These are phyloP conservation scores for Trichoderma koningii DNA, from an alignment of 2,329 filamentous ascomycete genomes.

Conservation along the genomic window DNA sequence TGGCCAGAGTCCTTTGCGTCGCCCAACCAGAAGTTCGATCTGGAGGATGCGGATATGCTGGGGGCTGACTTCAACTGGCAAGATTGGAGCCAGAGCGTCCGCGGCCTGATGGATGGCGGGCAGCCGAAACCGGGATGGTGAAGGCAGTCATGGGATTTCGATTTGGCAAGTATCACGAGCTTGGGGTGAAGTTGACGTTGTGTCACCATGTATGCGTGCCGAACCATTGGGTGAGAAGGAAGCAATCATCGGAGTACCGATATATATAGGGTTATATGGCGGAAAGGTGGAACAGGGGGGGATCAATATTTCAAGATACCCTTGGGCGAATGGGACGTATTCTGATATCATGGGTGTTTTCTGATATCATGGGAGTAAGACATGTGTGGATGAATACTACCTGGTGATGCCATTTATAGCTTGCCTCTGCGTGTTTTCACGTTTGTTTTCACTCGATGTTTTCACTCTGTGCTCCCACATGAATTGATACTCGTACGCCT, in stretches of 20 bases:
- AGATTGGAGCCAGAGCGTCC: conserved; percentile 49
- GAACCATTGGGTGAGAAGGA: neutral
- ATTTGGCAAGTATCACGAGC: neutral
- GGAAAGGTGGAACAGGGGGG: neutral
- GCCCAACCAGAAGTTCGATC: conserved; percentile 35
- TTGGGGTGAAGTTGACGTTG: neutral
- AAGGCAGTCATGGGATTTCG: neutral
- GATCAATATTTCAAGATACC: conserved; percentile 12
- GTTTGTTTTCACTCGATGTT: neutral
- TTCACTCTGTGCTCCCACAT: too few relatives aligned
- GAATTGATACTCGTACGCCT: too few relatives aligned
- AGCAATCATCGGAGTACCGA: neutral
- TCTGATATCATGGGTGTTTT: conserved; percentile 2
- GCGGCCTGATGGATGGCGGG: conserved; percentile 40
- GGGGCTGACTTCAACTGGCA: conserved; percentile 53
- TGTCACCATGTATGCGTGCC: neutral
- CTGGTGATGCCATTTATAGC: neutral
- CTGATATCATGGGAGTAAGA: conserved; percentile 17
- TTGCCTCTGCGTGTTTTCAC: too few relatives aligned
- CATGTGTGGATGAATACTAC: neutral
- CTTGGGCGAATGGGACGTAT: conserved; percentile 19
- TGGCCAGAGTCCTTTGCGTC: conserved; percentile 44
- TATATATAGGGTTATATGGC: neutral
- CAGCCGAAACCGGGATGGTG: conserved; percentile 34
- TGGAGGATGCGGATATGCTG: conserved; percentile 44